Evolutionary conservation across 306 rosid genomes (phyloP).

Genomic region (Chamaecrista fasciculata): DNA sequence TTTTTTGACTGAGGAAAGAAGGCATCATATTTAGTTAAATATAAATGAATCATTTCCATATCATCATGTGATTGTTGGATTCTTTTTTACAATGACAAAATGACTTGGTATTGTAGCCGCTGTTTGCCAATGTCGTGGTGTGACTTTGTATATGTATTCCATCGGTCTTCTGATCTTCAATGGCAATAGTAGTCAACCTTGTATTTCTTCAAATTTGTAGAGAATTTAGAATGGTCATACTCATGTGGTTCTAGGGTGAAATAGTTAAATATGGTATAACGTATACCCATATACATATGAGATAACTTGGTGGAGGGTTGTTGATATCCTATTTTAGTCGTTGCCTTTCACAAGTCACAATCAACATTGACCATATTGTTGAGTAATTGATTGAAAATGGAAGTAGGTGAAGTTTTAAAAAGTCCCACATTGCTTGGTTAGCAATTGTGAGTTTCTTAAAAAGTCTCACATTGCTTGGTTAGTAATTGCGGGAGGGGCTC

Average conservation of each 20-base stretch:
- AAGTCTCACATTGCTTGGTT: too few relatives aligned
- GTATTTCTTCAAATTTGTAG: constrained; percentile 4
- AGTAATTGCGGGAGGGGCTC: too few relatives aligned
- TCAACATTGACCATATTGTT: neutral
- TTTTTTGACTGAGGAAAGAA: neutral
- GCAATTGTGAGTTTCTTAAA: too few relatives aligned
- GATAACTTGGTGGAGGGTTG: neutral
- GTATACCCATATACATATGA: neutral
- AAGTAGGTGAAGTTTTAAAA: too few relatives aligned
- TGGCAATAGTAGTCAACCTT: too few relatives aligned
- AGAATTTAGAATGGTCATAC: neutral
- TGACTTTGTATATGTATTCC: neutral
- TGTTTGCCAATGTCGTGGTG: neutral
- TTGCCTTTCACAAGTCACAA: neutral
- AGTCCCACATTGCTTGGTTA: too few relatives aligned
- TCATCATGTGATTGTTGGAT: neutral
- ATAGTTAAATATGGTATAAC: neutral
- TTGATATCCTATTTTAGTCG: too few relatives aligned
- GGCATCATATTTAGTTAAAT: neutral
- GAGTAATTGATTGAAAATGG: too few relatives aligned
- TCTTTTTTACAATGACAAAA: neutral
- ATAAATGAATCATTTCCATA: neutral
- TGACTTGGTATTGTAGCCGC: neutral
- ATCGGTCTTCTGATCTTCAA: too few relatives aligned
- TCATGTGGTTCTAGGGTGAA: neutral